phyloP scores from a whole-genome alignment of 1,284 basidiomycete species.

The Singerocomus inundabilis region DNA sequence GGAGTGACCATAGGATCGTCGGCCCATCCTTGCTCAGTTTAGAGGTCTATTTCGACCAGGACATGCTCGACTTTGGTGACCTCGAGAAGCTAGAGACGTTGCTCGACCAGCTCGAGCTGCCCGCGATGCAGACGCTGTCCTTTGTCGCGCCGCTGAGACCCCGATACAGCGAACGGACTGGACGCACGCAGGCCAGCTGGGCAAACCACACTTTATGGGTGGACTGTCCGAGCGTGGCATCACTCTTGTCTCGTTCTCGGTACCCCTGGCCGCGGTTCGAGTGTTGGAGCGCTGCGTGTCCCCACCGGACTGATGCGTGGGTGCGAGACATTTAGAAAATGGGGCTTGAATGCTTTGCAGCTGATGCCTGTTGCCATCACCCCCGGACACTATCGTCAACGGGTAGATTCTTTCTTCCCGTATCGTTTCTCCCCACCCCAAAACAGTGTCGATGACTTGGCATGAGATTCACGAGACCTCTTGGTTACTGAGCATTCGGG shows the following conservation, averaged over 20 bases:
- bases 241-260: slow-evolving; percentile 21
- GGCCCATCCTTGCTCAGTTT: slow-evolving; percentile 12
- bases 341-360: background rate
- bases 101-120: slow-evolving; percentile 24
- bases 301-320: background rate
- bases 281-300: slow-evolving; percentile 5
- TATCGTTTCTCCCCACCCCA: too few species aligned
- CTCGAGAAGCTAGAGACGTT: slow-evolving; percentile 15
- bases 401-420: too few species aligned
- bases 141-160: slow-evolving; percentile 10
- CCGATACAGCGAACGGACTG: background rate
- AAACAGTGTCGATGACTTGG: too few species aligned
- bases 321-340: background rate
- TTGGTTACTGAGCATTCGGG: too few species aligned
- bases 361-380: background rate
- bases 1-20: slow-evolving; percentile 1
- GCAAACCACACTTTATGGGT: slow-evolving; percentile 15
- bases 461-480: too few species aligned
- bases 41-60: slow-evolving; percentile 22
- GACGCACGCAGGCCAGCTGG: background rate
- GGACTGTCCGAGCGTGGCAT: slow-evolving; percentile 8
- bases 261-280: slow-evolving; percentile 3
- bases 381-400: too few species aligned
- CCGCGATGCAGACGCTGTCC: slow-evolving; percentile 16
- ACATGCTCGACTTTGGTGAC: slow-evolving; percentile 26